Conservation (phyloP, 2,329 filamentous ascomycete genomes). For the Penicillium sp. region DNA sequence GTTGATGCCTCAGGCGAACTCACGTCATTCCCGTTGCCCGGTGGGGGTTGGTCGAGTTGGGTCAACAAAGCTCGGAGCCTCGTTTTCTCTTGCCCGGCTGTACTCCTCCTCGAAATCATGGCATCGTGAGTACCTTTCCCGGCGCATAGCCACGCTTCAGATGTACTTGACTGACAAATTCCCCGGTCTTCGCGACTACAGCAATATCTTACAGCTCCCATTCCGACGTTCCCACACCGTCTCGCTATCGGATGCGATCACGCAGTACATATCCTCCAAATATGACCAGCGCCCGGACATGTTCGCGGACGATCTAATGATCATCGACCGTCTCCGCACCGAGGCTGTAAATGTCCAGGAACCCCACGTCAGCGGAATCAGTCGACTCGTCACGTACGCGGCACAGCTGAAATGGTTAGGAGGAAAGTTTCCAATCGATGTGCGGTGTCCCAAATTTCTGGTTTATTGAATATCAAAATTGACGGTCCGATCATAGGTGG, state of each 20-base stretch:
- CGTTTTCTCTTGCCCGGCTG: conserved; percentile 11
- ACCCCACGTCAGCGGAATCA: conserved; percentile 79
- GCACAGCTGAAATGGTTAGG: conserved; percentile 90
- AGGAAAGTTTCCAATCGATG: conserved; percentile 94
- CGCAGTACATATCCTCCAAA: conserved; percentile 93
- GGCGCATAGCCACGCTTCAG: background rate
- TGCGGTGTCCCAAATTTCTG: conserved; percentile 41
- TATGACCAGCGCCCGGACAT: conserved; percentile 99
- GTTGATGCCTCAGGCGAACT: conserved; percentile 25
- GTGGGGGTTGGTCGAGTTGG: conserved; percentile 28
- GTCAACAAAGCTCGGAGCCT: conserved; percentile 29
- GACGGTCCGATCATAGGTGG: conserved; percentile 59
- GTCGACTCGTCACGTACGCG: conserved; percentile 85
- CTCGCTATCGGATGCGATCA: conserved; percentile 77
- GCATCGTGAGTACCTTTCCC: conserved; percentile 30
- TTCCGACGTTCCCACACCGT: conserved; percentile 83
- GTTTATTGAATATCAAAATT: conserved; percentile 1
- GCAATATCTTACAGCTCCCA: conserved; percentile 67
- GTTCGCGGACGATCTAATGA: conserved; percentile 84
- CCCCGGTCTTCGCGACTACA: conserved; percentile 12
- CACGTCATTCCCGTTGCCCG: conserved; percentile 35
- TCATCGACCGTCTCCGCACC: conserved; percentile 76
- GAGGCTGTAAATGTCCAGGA: conserved; percentile 89
- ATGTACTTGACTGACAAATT: background rate
- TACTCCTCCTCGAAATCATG: conserved; percentile 26